These are phyloP conservation scores for Stachybotrys echinatus DNA, from an alignment of 2,329 filamentous ascomycete species.

Conservation along the genomic window DNA sequence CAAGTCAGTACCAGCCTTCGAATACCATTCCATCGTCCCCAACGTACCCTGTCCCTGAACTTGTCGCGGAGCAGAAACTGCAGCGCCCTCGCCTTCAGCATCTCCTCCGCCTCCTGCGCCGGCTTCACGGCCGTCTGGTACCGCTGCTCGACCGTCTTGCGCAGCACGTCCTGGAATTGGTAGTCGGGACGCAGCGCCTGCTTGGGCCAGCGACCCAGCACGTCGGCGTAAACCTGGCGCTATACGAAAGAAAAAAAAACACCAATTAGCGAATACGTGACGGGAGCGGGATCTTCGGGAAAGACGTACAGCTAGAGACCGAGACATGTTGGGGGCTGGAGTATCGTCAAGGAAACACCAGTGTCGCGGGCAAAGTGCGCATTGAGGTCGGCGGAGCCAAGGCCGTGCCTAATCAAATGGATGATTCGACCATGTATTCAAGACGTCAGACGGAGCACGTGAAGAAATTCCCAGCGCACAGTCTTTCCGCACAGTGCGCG, in stretches of 20 bases:
- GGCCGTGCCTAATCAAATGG: background rate
- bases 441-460: constrained; percentile 2
- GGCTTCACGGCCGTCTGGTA: constrained; percentile 23
- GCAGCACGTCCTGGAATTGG: constrained; percentile 55
- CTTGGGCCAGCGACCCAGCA: constrained; percentile 54
- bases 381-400: background rate
- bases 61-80: constrained; percentile 55
- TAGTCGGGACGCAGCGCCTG: constrained; percentile 58
- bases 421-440: background rate
- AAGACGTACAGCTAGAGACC: constrained; percentile 18
- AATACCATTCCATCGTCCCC: background rate
- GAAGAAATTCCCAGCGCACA: background rate
- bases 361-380: background rate
- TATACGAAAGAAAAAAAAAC: constrained; percentile 7
- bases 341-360: background rate
- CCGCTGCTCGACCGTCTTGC: constrained; percentile 27
- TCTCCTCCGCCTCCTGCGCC: constrained; percentile 39
- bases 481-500: background rate
- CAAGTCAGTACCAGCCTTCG: constrained; percentile 4
- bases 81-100: constrained; percentile 54
- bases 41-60: constrained; percentile 50
- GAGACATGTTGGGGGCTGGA: background rate
- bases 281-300: background rate
- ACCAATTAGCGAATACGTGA: background rate
- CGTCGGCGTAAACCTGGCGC: constrained; percentile 31